Evolutionary conservation across 257 asterid genomes (phyloP).

Genomic region (Forsythia viridissima): DNA sequence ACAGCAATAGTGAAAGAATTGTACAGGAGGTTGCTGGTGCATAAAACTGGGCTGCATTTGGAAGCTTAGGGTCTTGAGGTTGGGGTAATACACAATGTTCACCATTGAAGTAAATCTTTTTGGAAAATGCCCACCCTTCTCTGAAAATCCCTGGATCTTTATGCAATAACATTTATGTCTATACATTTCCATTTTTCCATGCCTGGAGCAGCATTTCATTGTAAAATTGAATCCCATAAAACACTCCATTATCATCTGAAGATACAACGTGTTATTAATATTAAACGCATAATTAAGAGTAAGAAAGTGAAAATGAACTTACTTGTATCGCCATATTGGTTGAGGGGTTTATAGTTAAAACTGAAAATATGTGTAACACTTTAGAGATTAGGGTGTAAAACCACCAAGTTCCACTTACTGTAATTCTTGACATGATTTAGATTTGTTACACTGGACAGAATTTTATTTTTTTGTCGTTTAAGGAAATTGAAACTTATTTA

Average conservation of each 20-base stretch:
- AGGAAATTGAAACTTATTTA: too few species aligned
- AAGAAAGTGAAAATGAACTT: constrained; percentile 18
- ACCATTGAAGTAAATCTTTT: constrained; percentile 71
- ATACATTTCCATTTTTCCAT: constrained; percentile 69
- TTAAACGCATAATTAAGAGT: neutral
- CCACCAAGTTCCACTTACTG: constrained; percentile 73
- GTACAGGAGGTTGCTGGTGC: constrained; percentile 6
- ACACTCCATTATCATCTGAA: constrained; percentile 74
- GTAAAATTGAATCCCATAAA: constrained; percentile 64
- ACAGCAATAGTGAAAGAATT: constrained; percentile 17
- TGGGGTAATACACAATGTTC: constrained; percentile 71
- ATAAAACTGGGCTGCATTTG: constrained; percentile 32
- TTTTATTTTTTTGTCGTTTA: too few species aligned
- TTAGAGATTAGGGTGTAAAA: constrained; percentile 68
- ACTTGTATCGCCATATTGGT: constrained; percentile 64
- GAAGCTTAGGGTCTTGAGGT: constrained; percentile 65
- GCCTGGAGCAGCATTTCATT: constrained; percentile 72
- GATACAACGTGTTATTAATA: neutral
- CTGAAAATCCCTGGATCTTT: constrained; percentile 50
- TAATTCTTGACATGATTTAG: constrained; percentile 56
- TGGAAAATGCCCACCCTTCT: constrained; percentile 82
- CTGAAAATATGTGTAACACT: constrained; percentile 68
- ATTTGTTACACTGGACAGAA: constrained; percentile 61
- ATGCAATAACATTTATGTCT: constrained; percentile 60
- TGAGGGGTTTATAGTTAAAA: constrained; percentile 74